Base-by-base conservation (phyloP, 352 stramenopile genomes). In the Phytophthora constricta region DNA sequence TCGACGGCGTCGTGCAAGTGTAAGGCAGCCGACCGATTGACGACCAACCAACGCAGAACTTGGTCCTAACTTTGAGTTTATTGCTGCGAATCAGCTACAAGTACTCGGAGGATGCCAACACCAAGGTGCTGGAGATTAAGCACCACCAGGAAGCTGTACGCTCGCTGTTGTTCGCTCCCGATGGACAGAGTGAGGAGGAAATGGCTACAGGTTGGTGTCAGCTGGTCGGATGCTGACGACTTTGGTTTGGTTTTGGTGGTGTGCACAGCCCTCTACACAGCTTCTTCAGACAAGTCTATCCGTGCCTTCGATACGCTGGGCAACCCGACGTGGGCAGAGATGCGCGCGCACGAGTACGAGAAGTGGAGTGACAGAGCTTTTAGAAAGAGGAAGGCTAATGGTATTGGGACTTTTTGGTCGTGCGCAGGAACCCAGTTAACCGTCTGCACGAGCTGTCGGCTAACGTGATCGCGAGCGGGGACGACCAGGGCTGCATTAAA, bases 401-500 rank as follows among this genome's bases (percentile, higher is more conserved):
- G n/a, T 46, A 11, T 54, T 25, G 7, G 48, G 50, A 65, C 54
- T 67, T 59, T 68, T 16, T 42, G 62, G 33, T 20, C 4, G 25
- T 39, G 11, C 70, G 13, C 26, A 87, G 79, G 23, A 68, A 90
- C 51, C 71, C 86, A 0, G 86, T 96, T 33, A 96, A 96, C 58
- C 78, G 80, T 23, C 62, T 96, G 49, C 82, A 94, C 26, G 70
- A 87, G 47, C 72, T 96, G 27, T 90, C 84, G 5, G 75, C 70
- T 5, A 90, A 89, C 34, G 72, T 94, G 14, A 87, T 96, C 54
- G 77, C 77, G 1, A 93, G 84, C 58, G 87, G 87, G 41, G 87
- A 96, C 58, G 87, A 96, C 69, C 81, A 91, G 59, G 87, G 87
- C 26, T 89, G 78, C 52, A 74, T 96, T 51, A 96, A 96, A 67